Percentiles rank a stretch among this genome's conserved stretches.
phyloP scores from a whole-genome alignment of 2,329 filamentous ascomycete genomes.

The Trichoderma sp. region DNA sequence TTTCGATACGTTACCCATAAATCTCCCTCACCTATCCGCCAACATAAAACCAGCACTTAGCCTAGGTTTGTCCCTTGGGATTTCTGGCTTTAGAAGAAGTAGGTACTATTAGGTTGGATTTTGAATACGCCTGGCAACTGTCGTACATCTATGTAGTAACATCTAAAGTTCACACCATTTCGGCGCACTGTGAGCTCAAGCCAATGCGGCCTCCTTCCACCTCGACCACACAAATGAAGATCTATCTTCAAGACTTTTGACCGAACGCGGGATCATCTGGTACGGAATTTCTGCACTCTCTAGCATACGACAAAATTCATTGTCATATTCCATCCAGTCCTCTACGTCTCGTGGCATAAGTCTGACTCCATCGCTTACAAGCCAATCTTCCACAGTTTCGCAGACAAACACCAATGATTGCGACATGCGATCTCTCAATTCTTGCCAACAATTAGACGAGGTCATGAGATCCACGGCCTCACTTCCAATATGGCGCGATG shows the following conservation, averaged over 20 bases:
- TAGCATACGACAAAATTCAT: constrained; percentile 5
- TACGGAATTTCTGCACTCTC: not conserved
- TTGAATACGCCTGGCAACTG: no score
- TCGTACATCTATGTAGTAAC: not conserved
- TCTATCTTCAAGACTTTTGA: constrained; percentile 12
- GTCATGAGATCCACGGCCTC: constrained; percentile 28
- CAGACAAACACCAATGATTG: constrained; percentile 37
- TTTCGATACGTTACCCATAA: no score
- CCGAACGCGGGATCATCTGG: not conserved
- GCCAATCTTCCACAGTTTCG: constrained; percentile 25
- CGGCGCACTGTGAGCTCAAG: not conserved
- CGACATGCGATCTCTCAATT: constrained; percentile 35
- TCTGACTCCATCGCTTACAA: constrained; percentile 15
- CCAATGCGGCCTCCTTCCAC: not conserved
- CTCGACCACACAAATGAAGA: constrained; percentile 10
- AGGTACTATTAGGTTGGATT: no score
- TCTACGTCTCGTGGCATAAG: constrained; percentile 15
- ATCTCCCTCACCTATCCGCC: no score
- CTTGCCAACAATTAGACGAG: constrained; percentile 27
- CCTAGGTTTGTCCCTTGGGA: no score
- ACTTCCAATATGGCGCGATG: constrained; percentile 30
- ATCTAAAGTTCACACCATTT: not conserved
- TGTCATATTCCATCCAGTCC: constrained; percentile 12
- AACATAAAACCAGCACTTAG: no score
- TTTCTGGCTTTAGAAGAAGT: no score